phyloP scores from a whole-genome alignment of 2,329 filamentous ascomycete genomes.

The Raffaelea ambrosiae region DNA sequence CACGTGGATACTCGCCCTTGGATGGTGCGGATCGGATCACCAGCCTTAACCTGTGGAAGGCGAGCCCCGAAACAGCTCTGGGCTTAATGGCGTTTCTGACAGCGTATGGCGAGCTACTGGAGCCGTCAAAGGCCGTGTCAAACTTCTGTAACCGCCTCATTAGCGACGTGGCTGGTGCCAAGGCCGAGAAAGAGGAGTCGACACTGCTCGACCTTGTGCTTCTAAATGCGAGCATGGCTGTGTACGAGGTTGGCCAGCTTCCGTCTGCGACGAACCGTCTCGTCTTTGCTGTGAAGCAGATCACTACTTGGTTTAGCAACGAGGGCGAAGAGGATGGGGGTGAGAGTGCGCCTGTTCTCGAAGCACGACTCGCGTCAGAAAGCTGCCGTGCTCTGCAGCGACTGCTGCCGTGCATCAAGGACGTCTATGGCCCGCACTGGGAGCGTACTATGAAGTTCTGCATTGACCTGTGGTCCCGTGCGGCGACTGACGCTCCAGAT shows the following conservation, averaged over 20 bases:
- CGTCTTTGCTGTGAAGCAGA: slow-evolving; percentile 73
- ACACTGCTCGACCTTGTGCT: slow-evolving; percentile 42
- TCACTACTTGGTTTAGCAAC: slow-evolving; percentile 57
- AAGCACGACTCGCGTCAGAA: slow-evolving; percentile 37
- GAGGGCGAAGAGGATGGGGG: not conserved
- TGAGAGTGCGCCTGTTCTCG: slow-evolving; percentile 16
- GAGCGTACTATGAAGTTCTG: slow-evolving; percentile 53
- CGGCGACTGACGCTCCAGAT: slow-evolving; percentile 31
- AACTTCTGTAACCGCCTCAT: slow-evolving; percentile 52
- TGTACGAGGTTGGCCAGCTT: slow-evolving; percentile 43
- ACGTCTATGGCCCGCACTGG: slow-evolving; percentile 89
- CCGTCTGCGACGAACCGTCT: slow-evolving; percentile 60
- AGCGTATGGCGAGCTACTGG: slow-evolving; percentile 42
- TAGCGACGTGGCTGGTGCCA: slow-evolving; percentile 49
- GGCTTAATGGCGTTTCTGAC: slow-evolving; percentile 40
- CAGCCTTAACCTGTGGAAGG: slow-evolving; percentile 37
- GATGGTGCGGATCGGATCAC: slow-evolving; percentile 38
- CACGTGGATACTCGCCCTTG: slow-evolving; percentile 33
- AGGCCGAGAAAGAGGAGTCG: slow-evolving; percentile 29
- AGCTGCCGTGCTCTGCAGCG: slow-evolving; percentile 47
- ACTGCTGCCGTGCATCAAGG: slow-evolving; percentile 65
- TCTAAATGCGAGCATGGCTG: slow-evolving; percentile 40
- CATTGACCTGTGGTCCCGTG: slow-evolving; percentile 46
- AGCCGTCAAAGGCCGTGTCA: slow-evolving; percentile 37
- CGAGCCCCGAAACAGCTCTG: slow-evolving; percentile 36